Evolutionary conservation across 805 yeast genomes (phyloP).

Genomic region (Yamadazyma kitorensis): DNA sequence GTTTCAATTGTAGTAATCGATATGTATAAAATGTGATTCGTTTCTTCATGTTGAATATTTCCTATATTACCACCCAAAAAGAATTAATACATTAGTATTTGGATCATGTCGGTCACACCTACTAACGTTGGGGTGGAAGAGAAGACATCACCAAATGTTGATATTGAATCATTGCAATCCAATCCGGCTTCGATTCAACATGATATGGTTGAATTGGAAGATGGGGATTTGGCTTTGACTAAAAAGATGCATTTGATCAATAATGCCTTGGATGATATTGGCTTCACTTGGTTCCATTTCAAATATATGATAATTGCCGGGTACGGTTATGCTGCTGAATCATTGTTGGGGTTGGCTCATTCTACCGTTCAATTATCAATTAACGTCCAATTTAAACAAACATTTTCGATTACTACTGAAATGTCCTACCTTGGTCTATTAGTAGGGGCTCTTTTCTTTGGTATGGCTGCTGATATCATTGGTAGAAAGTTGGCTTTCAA

Average conservation of each 20-base stretch:
- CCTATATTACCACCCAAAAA: too few species aligned
- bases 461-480: slow-evolving; percentile 52
- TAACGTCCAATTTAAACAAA: slow-evolving; percentile 45
- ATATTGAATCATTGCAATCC: slow-evolving; percentile 5
- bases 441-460: slow-evolving; percentile 54
- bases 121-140: too few species aligned
- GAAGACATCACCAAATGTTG: too few species aligned
- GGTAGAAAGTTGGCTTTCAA: slow-evolving; percentile 54
- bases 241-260: slow-evolving; percentile 28
- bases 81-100: too few species aligned
- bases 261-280: slow-evolving; percentile 33
- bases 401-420: slow-evolving; percentile 44
- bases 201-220: slow-evolving; percentile 9
- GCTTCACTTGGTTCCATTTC: slow-evolving; percentile 54
- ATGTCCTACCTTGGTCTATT: slow-evolving; percentile 42
- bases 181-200: slow-evolving; percentile 1
- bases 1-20: too few species aligned
- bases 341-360: slow-evolving; percentile 48
- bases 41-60: too few species aligned
- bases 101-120: too few species aligned
- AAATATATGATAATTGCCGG: slow-evolving; percentile 52
- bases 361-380: slow-evolving; percentile 45
- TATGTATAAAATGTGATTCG: too few species aligned
- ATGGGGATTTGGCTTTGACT: slow-evolving; percentile 8
- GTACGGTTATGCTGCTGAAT: slow-evolving; percentile 55